Percentiles rank a stretch among this genome's conserved stretches.
These are phyloP conservation scores for Podospora bellae-mahoneyi DNA, from an alignment of 495 filamentous ascomycete genomes.

Conservation along the genomic window DNA sequence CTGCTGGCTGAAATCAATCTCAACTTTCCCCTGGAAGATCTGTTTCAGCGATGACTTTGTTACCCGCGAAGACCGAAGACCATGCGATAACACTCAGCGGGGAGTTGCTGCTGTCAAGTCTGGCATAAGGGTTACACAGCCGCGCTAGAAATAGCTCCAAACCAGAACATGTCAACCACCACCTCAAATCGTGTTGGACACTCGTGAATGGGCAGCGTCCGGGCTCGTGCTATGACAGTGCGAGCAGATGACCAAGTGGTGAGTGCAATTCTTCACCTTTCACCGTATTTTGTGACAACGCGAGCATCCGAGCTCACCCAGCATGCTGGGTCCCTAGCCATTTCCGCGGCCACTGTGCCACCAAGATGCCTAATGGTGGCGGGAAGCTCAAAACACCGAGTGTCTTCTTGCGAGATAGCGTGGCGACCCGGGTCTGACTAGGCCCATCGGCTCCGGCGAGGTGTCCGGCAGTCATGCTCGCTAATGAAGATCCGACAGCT, in stretches of 20 bases:
- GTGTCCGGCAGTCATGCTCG: not conserved
- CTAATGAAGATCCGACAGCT: not conserved
- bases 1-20: constrained; percentile 30
- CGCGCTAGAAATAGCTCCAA: constrained; percentile 22
- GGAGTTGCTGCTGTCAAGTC: not conserved
- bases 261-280: not conserved
- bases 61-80: not conserved
- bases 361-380: not conserved
- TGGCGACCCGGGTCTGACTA: not conserved
- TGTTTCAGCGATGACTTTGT: constrained; percentile 14
- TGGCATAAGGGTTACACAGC: constrained; percentile 21
- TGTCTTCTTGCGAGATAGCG: not conserved
- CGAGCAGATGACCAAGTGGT: not conserved
- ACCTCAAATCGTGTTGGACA: not conserved
- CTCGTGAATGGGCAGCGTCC: not conserved
- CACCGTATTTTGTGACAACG: not conserved
- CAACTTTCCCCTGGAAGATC: not conserved
- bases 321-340: not conserved
- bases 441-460: not conserved
- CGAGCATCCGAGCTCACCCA: not conserved
- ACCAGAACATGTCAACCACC: not conserved
- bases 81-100: not conserved
- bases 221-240: not conserved
- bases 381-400: not conserved
- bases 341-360: not conserved